Evolutionary conservation across 768 basidiomycete genomes (phyloP), one percentile per base, ranked within the genome.

Genomic region (Pulveroboletus ravenelii): DNA sequence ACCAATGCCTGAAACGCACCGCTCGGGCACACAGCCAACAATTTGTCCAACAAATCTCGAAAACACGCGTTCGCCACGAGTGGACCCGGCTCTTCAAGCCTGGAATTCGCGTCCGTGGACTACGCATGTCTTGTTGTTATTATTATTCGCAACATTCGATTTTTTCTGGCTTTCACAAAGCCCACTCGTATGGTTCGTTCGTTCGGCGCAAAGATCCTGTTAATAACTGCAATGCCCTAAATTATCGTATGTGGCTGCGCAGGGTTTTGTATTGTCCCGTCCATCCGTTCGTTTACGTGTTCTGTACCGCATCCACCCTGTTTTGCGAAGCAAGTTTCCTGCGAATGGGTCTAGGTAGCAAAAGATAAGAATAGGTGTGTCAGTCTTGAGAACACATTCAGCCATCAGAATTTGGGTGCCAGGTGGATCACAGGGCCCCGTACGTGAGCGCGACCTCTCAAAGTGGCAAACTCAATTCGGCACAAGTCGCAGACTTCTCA

Each of bases 121-220:
- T 13, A 23, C 18, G 51, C 58, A 42, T 52, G 60, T 54, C 34
- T 30, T 45, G 45, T 62, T n/a, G n/a, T 23, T 50, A 62, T 53
- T 35, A 57, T 17, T 8, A 27, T 32, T 32, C 31, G 25, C 25
- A 27, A 27, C 25, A 5, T 6, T 27, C 9, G 10, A 12, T 32
- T 13, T 12, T 32, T 32, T 10, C 31, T 32, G 31, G 13, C 31
- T 27, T 27, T 27, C 25, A 27, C 25, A 27, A 27, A 27, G 25
- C 6, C 25, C 25, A 27, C 25, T 27, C 25, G 25, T 27, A 27
- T 6, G 25, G 6, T 27, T 27, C 25, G 5, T 27, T 27, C 25
- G 25, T 27, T 27, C 25, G 6, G 25, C 25, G 25, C 25, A 27
- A 27, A 27, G 5, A 27, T 27, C 25, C 25, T 6, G 25, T 27